Evolutionary conservation across 73 alveolate species (phyloP), one percentile per base, ranked within the genome.

Genomic region (Effrenium voratum): DNA sequence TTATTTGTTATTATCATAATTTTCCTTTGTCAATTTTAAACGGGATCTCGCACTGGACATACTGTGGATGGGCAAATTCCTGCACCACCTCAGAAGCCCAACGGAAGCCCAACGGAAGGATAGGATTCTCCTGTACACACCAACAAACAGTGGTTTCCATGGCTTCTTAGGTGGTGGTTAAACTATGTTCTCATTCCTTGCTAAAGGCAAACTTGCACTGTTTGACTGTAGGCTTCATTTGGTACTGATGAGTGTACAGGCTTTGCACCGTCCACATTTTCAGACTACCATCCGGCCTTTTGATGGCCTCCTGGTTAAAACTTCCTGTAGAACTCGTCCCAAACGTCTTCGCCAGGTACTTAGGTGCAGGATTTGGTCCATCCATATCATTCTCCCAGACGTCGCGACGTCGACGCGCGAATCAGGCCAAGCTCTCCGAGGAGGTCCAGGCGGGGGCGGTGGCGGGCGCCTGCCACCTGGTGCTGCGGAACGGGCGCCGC

Each of bases 361-460:
- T 22, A 55, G 22, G 68, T 22, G 68, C 30, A n/a, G 34, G 30
- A 59, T 26, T 59, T n/a, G n/a, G 73, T 6, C 34, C 73, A 57
- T 24, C 34, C 72, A 59, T 2, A n/a, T 26, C 32, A 19, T n/a
- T 28, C 22, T n/a, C 73, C 73, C 73, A 1, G 30, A 19, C 36
- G 34, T 59, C 36, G 73, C 72, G 72, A 24, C 36, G 28, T 24
- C 2, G 72, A 57, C 72, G 19, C 34, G 3, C 72, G 72, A 2
- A 19, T 68, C 44, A 5, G 82, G 10, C 38, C 32, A 19, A 36
- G n/a, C 49, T 15, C n/a, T 72, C 41, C 12, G 32, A 36, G 34
- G 36, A 86, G 94, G 94, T 86, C 82, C 36, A 45, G 16, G 72
- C 82, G 19, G 94, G 94, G n/a, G 94, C 94, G 30, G 45, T 86